Evolutionary conservation across 2,329 filamentous ascomycete species (phyloP), one percentile per base, ranked within the genome.

Genomic region (Myriosclerotinia duriaeana): DNA sequence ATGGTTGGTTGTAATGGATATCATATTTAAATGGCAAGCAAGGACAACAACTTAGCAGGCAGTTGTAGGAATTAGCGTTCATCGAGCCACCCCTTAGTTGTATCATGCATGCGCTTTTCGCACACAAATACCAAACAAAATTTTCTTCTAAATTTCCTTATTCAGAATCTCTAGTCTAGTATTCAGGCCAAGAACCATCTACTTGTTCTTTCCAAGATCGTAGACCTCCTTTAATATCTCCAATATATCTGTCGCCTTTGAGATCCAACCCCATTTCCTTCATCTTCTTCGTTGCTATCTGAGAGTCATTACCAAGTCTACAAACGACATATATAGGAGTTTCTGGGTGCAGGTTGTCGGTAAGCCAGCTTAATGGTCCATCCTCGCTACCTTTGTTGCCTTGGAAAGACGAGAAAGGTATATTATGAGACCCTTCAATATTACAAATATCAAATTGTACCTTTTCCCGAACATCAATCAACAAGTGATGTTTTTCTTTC

Each of bases 401-500:
- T 69, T 40, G 70, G 20, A 86, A 78, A 0, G 78, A 80, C 15
- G 86, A 89, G 73, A 89, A 90, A 0, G 87, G 90, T 0, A 93
- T 77, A 71, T 92, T 97, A 61, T 96, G 79, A 36, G 91, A 92
- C 0, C 90, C 90, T 0, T 87, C 81, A 9, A 99, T 81, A 68
- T 83, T 87, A 70, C 89, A 93, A 54, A 98, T 87, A 20, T 90
- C 89, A 71, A 91, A 97, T 68, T 97, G 92, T 38, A 92, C 90
- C 72, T 87, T 87, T 72, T 96, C 92, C 2, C 95, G 84, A 1
- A 96, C 92, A 71, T 98, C 95, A 2, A 98, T 77, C 2, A 97
- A 78, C 0, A 91, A 74, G 64, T 89, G 86, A 2, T 74, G 71
- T 66, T 66, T 69, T 48, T 40, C 50, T 38, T 38, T 67, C 42